A percentile compares a stretch with the other conserved stretches of the same genome.
Evolutionary conservation across 1,284 basidiomycete species (phyloP).

Genomic region (Ganoderma lingzhi): DNA sequence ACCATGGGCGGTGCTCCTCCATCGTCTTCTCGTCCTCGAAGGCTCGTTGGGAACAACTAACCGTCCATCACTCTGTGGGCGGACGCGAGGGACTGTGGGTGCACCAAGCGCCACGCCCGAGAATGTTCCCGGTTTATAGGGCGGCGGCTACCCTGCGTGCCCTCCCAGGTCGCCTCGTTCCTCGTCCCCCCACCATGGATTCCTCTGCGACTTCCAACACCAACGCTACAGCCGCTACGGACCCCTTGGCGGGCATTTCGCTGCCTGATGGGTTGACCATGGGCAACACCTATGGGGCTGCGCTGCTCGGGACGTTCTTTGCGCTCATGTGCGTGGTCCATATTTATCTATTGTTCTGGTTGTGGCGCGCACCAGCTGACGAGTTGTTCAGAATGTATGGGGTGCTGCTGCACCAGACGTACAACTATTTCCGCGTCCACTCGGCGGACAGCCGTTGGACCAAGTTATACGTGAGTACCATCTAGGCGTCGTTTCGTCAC

Average conservation of each 20-base stretch:
- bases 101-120: not conserved
- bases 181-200: not conserved
- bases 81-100: not conserved
- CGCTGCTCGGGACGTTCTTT: constrained; percentile 10
- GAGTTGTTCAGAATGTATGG: constrained; percentile 3
- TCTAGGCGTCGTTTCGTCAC: not conserved
- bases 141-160: not conserved
- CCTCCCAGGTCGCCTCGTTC: not conserved
- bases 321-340: constrained; percentile 1
- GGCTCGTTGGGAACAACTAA: not conserved
- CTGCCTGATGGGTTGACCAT: constrained; percentile 1
- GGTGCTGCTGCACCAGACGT: constrained; percentile 2
- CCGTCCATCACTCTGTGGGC: not conserved
- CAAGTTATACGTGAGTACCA: not conserved
- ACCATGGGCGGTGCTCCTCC: not conserved
- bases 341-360: not conserved
- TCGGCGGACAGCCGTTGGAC: not conserved
- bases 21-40: not conserved
- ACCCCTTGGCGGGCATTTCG: not conserved
- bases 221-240: not conserved
- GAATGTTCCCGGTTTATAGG: not conserved
- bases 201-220: not conserved
- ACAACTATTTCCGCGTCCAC: not conserved
- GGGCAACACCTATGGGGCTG: constrained; percentile 19
- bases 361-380: not conserved